phyloP scores from a whole-genome alignment of 164 flowering plant species.

The Sedum album region DNA sequence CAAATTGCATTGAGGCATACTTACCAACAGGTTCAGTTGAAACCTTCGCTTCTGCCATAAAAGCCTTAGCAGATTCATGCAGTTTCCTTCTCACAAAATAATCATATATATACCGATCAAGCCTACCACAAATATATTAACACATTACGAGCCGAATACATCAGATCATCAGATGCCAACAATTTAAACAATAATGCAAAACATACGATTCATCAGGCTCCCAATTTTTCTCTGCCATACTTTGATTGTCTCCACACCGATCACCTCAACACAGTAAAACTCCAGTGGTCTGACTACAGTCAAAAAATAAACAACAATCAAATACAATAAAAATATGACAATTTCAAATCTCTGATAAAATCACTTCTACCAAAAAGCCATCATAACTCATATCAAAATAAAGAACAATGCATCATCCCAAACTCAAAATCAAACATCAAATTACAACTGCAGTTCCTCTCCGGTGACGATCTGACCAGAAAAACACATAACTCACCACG shows the following conservation, averaged over 20 bases:
- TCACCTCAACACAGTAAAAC: background rate
- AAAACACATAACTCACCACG: background rate
- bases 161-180: background rate
- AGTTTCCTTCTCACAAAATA: slow-evolving; percentile 73
- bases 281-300: no score
- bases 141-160: background rate
- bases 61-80: slow-evolving; percentile 77
- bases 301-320: background rate
- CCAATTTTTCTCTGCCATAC: slow-evolving; percentile 38
- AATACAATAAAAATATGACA: background rate
- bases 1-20: background rate
- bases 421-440: slow-evolving; percentile 7
- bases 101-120: slow-evolving; percentile 88
- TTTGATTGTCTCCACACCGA: background rate
- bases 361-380: background rate
- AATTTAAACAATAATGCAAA: background rate
- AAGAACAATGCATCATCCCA: background rate
- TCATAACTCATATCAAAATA: background rate
- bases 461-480: background rate
- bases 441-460: background rate
- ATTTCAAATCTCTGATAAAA: background rate
- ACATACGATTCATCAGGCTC: slow-evolving; percentile 66
- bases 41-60: slow-evolving; percentile 86
- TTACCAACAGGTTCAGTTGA: slow-evolving; percentile 89
- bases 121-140: slow-evolving; percentile 32